phyloP scores from a whole-genome alignment of 2,329 filamentous ascomycete species.

The Keithomyces neogunnii region DNA sequence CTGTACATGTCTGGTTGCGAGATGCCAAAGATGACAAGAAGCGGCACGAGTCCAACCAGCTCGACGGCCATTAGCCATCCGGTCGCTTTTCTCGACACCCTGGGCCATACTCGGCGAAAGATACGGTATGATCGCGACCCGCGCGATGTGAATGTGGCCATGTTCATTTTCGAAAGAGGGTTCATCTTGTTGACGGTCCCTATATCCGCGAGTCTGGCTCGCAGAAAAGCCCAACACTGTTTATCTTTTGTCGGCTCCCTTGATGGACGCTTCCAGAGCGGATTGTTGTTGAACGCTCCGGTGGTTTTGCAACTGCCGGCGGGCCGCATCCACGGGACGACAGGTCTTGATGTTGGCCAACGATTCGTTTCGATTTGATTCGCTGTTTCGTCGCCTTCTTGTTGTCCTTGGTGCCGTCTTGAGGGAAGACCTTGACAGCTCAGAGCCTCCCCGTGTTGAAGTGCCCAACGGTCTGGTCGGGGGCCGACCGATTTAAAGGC shows the following conservation, averaged over 20 bases:
- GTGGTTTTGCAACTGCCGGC: background rate
- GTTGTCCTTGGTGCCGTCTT: background rate
- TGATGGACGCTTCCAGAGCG: background rate
- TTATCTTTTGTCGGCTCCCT: background rate
- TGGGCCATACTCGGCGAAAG: constrained; percentile 51
- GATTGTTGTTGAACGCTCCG: background rate
- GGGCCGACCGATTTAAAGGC: constrained; percentile 9
- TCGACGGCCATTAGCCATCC: constrained; percentile 59
- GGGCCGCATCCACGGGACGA: background rate
- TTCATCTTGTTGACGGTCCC: too few species aligned
- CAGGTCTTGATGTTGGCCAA: background rate
- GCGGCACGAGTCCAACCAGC: constrained; percentile 54
- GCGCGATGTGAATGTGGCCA: background rate
- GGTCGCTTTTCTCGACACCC: constrained; percentile 40
- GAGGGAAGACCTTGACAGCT: background rate
- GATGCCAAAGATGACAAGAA: constrained; percentile 64
- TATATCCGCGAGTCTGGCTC: too few species aligned
- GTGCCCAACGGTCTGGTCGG: constrained; percentile 8
- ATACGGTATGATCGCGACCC: constrained; percentile 36
- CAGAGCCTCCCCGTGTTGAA: background rate
- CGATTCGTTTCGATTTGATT: constrained; percentile 1
- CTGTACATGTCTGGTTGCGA: constrained; percentile 66
- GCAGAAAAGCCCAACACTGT: background rate
- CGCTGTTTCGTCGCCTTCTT: background rate
- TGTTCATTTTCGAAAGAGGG: constrained; percentile 1